Conservation (phyloP, 2,329 filamentous ascomycete genomes). For the Apiospora sp. region DNA sequence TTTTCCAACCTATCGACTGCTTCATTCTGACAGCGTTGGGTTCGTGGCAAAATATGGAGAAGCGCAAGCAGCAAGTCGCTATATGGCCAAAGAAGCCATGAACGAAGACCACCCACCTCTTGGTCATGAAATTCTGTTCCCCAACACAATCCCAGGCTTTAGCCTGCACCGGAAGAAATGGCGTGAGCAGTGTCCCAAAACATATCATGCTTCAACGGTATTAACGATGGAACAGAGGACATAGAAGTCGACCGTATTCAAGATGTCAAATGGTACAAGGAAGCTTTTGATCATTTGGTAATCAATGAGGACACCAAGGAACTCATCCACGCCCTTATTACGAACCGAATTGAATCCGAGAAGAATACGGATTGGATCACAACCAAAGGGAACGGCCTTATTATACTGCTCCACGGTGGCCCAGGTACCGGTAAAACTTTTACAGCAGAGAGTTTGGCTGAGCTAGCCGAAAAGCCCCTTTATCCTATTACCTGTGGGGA, state of each 20-base stretch:
- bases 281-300: constrained; percentile 58
- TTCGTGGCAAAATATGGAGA: not conserved
- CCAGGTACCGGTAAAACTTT: constrained; percentile 36
- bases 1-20: not conserved
- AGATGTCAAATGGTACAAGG: constrained; percentile 56
- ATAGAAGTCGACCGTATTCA: constrained; percentile 45
- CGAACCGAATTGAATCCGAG: constrained; percentile 1
- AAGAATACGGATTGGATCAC: constrained; percentile 25
- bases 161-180: not conserved
- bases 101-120: not conserved
- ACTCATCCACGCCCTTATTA: constrained; percentile 54
- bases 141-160: not conserved
- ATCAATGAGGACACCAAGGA: constrained; percentile 58
- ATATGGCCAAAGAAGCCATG: not conserved
- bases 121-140: not conserved
- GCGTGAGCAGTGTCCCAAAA: not conserved
- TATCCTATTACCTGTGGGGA: constrained; percentile 43
- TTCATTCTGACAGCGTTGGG: not conserved
- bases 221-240: not conserved
- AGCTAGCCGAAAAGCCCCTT: constrained; percentile 41
- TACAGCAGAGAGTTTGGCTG: constrained; percentile 48
- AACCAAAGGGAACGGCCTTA: constrained; percentile 46
- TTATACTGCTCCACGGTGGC: constrained; percentile 48
- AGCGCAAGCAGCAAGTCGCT: not conserved
- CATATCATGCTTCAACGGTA: no score